Evolutionary conservation across 1,139 yeast species (phyloP).

Genomic region (Nadsonia commutata): DNA sequence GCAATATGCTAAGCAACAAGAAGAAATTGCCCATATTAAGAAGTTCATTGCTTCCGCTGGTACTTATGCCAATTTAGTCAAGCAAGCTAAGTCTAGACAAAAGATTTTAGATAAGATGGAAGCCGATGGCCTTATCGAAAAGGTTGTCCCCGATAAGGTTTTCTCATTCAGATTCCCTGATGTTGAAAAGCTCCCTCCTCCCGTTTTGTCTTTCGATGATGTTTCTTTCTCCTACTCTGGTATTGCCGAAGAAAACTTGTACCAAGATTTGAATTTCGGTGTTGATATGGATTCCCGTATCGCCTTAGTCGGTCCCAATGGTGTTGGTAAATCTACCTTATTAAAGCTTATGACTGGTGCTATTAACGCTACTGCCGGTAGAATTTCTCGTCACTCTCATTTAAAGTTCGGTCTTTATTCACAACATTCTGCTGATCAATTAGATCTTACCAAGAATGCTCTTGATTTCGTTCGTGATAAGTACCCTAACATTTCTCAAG

Average conservation of each 20-base stretch:
- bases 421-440: conserved; percentile 97
- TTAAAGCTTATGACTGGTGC: conserved; percentile 94
- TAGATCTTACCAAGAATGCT: conserved; percentile 88
- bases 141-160: conserved; percentile 85
- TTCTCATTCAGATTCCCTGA: conserved; percentile 90
- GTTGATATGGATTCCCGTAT: conserved; percentile 98
- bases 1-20: conserved; percentile 93
- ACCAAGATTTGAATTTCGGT: conserved; percentile 88
- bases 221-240: conserved; percentile 89
- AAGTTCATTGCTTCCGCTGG: conserved; percentile 99
- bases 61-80: conserved; percentile 97
- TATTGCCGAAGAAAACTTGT: conserved; percentile 72
- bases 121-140: conserved; percentile 93
- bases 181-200: conserved; percentile 96
- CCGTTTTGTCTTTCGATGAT: conserved; percentile 92
- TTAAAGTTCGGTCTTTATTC: conserved; percentile 97
- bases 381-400: conserved; percentile 95
- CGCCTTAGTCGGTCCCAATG: conserved; percentile 97
- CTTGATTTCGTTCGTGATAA: conserved; percentile 93
- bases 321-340: conserved; percentile 96
- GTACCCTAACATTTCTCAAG: conserved; percentile 81
- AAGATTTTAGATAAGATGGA: conserved; percentile 99
- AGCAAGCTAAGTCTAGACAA: conserved; percentile 98
- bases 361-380: conserved; percentile 71
- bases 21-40: conserved; percentile 95